phyloP scores from a whole-genome alignment of 495 filamentous ascomycete genomes.

The Aspergillus affinis region DNA sequence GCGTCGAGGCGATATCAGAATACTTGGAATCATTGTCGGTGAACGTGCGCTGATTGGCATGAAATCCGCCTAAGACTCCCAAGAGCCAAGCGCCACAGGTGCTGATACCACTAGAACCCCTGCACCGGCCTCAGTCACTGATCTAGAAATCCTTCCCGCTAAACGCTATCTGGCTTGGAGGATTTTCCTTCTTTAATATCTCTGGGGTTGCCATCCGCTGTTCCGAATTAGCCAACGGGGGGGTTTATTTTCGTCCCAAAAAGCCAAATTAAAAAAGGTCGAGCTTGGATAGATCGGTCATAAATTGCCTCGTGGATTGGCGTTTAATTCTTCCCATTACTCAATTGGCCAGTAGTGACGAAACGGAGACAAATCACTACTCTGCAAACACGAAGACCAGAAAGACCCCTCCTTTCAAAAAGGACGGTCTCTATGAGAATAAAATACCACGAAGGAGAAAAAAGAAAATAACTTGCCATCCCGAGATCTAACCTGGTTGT shows the following conservation, averaged over 20 bases:
- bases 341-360: constrained; percentile 18
- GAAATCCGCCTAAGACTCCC: constrained; percentile 17
- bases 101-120: constrained; percentile 31
- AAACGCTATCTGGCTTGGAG: constrained; percentile 25
- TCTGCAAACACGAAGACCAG: background rate
- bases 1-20: constrained; percentile 7
- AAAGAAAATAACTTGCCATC: constrained; percentile 4
- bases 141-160: constrained; percentile 20
- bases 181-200: constrained; percentile 14
- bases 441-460: constrained; percentile 4
- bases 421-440: constrained; percentile 12
- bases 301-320: constrained; percentile 1
- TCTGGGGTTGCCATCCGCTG: constrained; percentile 10
- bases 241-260: background rate
- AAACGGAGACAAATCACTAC: background rate
- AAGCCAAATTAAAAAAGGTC: background rate
- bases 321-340: background rate
- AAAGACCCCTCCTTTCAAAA: background rate
- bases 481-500: background rate
- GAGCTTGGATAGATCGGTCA: background rate
- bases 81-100: constrained; percentile 29
- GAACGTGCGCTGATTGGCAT: constrained; percentile 21
- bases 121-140: constrained; percentile 27
- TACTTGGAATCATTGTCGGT: constrained; percentile 3
- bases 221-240: constrained; percentile 10